A percentile compares a stretch with the other conserved stretches of the same genome.
These are phyloP conservation scores for Nakaseomyces kungkrabaensis DNA, from an alignment of 1,139 yeast genomes.

Conservation along the genomic window DNA sequence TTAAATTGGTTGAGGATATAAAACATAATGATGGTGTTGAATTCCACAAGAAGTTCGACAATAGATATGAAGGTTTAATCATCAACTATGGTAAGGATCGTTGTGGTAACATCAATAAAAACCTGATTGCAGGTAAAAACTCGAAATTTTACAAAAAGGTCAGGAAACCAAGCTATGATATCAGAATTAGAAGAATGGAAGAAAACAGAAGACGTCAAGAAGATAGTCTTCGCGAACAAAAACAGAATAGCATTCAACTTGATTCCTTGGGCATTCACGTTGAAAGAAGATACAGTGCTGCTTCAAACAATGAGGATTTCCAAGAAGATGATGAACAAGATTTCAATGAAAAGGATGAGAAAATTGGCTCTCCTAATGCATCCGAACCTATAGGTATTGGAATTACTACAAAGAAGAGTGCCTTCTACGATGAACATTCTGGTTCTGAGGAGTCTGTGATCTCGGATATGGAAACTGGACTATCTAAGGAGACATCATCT, in stretches of 20 bases:
- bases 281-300: conserved; percentile 6
- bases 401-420: neutral
- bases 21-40: conserved; percentile 21
- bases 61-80: conserved; percentile 46
- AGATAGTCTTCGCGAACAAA: conserved; percentile 7
- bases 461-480: conserved; percentile 3
- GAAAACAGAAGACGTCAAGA: conserved; percentile 23
- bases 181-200: conserved; percentile 20
- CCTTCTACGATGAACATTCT: conserved; percentile 7
- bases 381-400: neutral
- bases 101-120: conserved; percentile 56
- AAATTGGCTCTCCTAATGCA: conserved; percentile 1
- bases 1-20: conserved; percentile 61
- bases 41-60: conserved; percentile 34
- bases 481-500: conserved; percentile 2
- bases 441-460: conserved; percentile 5
- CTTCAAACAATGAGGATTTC: neutral
- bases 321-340: conserved; percentile 13
- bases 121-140: conserved; percentile 24
- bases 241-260: conserved; percentile 10
- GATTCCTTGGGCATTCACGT: conserved; percentile 22
- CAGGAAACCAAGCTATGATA: conserved; percentile 24
- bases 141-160: conserved; percentile 36
- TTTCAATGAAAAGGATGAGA: neutral
- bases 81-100: conserved; percentile 74